phyloP scores from a whole-genome alignment of 2,329 filamentous ascomycete genomes.

The Parasarocladium wereldwijsianum region DNA sequence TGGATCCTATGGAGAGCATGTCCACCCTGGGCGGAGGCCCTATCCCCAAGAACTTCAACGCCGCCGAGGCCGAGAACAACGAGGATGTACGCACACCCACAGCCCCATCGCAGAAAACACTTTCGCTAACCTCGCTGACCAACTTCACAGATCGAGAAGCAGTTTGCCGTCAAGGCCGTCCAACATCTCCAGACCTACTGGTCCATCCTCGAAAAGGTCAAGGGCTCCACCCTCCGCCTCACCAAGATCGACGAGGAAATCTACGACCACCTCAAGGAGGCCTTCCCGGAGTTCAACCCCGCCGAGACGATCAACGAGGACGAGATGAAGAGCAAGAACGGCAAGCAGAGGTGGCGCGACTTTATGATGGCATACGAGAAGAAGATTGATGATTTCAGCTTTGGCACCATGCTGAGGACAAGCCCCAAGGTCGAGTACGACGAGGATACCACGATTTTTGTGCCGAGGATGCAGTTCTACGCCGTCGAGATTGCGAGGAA shows the following conservation, averaged over 20 bases:
- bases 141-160: slow-evolving; percentile 77
- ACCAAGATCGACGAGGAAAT: slow-evolving; percentile 96
- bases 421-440: slow-evolving; percentile 74
- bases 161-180: slow-evolving; percentile 95
- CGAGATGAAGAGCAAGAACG: slow-evolving; percentile 91
- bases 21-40: slow-evolving; percentile 13
- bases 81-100: slow-evolving; percentile 34
- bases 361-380: slow-evolving; percentile 94
- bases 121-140: slow-evolving; percentile 3
- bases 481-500: slow-evolving; percentile 47
- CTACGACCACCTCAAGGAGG: slow-evolving; percentile 69
- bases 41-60: slow-evolving; percentile 42
- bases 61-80: slow-evolving; percentile 39
- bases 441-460: slow-evolving; percentile 79
- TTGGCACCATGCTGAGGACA: slow-evolving; percentile 80
- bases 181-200: slow-evolving; percentile 97
- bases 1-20: slow-evolving; percentile 26
- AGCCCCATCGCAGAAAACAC: not conserved
- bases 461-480: slow-evolving; percentile 44
- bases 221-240: slow-evolving; percentile 74
- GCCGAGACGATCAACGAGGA: slow-evolving; percentile 72
- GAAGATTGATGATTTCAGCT: slow-evolving; percentile 94
- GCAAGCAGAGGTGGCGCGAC: slow-evolving; percentile 88
- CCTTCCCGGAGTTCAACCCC: slow-evolving; percentile 89
- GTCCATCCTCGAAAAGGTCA: slow-evolving; percentile 82